Evolutionary conservation across 177 flowering plant genomes (phyloP).

Genomic region (Vitis hybrid): DNA sequence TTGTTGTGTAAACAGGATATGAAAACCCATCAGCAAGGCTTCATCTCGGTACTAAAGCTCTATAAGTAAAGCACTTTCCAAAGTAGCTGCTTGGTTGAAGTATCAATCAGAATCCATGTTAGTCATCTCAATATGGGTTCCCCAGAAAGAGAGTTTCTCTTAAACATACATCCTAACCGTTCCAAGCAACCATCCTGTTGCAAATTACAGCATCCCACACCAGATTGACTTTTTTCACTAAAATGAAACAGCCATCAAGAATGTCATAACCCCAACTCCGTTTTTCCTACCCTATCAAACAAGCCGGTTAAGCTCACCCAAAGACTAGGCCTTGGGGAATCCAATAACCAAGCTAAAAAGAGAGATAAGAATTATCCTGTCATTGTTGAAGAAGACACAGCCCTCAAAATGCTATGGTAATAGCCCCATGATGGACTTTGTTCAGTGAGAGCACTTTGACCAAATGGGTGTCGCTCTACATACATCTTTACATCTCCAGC

Average conservation of each 20-base stretch:
- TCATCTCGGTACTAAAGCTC: too few relatives aligned
- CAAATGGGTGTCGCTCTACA: constrained; percentile 66
- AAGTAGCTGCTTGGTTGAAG: too few relatives aligned
- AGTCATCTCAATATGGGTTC: neutral
- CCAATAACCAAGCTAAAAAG: too few relatives aligned
- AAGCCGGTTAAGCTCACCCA: too few relatives aligned
- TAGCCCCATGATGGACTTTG: constrained; percentile 55
- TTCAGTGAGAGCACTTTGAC: constrained; percentile 59
- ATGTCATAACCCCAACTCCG: too few relatives aligned
- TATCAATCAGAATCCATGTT: too few relatives aligned
- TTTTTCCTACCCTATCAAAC: too few relatives aligned
- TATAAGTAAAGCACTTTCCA: too few relatives aligned
- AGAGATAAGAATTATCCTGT: neutral
- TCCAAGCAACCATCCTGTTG: neutral
- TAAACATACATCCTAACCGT: too few relatives aligned
- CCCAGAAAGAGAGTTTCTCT: neutral
- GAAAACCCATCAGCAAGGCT: too few relatives aligned
- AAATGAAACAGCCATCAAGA: neutral
- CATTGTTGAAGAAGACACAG: neutral
- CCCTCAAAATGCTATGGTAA: constrained; percentile 34
- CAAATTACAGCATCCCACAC: neutral
- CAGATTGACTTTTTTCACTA: neutral
- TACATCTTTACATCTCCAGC: constrained; percentile 56
- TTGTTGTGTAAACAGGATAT: too few relatives aligned
- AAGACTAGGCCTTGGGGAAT: too few relatives aligned